Base-by-base conservation (phyloP, 306 rosid species). In the Biancaea sappan region DNA sequence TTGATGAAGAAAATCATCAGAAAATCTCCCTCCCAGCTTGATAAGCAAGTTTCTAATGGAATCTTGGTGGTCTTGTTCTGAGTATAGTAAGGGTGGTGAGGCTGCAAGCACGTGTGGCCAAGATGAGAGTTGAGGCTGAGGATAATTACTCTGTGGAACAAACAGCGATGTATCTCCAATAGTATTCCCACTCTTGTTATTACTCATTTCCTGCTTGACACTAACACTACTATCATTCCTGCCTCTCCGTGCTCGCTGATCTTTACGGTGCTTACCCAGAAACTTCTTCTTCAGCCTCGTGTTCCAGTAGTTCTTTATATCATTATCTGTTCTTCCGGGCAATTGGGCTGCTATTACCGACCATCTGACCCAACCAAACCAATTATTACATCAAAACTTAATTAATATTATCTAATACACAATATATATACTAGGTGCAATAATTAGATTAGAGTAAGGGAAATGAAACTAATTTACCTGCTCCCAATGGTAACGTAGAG, bases 261-360 rank as follows among this genome's bases (percentile, higher is more conserved):
- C 90, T 67, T 84, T 92, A 2, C 92, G 87, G 22, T 93, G 94
- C 83, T 86, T 94, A 3, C 96, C 97, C 11, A 91, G 77, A 57
- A 94, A 88, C 82, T 88, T 94, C 80, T 91, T 94, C 79, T 91
- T 94, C 83, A 94, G 86, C 87, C 88, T 94, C 5, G 98, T 94
- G 87, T 94, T 94, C 98, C 98, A 94, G 65, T 94, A 94, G 75
- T 94, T 94, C 89, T 94, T 94, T 75, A 94, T 94, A 75, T 94
- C 98, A 56, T 94, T 94, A 47, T 94, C 98, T 0, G 98, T 94
- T 85, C 98, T 79, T 69, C 96, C 97, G 0, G 97, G 98, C 32
- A 91, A 81, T 76, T 94, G 98, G 50, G 98, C 94, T 37, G 98
- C 98, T 32, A 91, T 91, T n/a, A 94, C 86, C 37, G 98, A 94